Percentiles rank a stretch among this genome's conserved stretches.
phyloP scores from a whole-genome alignment of 306 rosid species.

The Hippophae tibetana region DNA sequence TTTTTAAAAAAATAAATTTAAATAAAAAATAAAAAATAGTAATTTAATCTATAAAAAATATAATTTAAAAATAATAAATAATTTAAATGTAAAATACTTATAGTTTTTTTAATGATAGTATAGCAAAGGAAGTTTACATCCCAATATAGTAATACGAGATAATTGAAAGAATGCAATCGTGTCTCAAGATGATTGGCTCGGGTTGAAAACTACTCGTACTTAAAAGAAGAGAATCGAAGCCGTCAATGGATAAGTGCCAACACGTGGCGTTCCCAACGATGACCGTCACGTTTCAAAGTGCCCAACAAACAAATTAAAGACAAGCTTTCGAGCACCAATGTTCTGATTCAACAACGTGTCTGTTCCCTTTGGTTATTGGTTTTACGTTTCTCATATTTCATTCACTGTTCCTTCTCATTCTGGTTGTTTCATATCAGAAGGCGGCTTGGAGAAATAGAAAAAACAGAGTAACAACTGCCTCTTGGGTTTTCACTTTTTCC shows the following conservation, averaged over 20 bases:
- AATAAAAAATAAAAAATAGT: no score
- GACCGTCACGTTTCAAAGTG: constrained; percentile 25
- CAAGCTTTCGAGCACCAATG: constrained; percentile 12
- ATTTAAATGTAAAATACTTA: no score
- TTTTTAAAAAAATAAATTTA: no score
- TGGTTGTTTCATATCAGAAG: background rate
- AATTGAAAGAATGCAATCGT: background rate
- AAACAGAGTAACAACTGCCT: constrained; percentile 11
- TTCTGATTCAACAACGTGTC: constrained; percentile 24
- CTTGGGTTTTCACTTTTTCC: constrained; percentile 4
- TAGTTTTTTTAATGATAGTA: no score
- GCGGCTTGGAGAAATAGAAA: constrained; percentile 5
- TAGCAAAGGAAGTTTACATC: no score
- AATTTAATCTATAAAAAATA: no score
- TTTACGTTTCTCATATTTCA: constrained; percentile 1
- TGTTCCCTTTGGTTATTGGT: constrained; percentile 2
- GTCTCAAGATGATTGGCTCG: constrained; percentile 1
- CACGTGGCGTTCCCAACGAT: constrained; percentile 18
- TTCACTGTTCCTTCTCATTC: constrained; percentile 2
- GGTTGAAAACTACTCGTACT: background rate
- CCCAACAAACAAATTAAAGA: constrained; percentile 11
- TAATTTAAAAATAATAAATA: no score
- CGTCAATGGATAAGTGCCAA: background rate
- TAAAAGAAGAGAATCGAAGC: constrained; percentile 6
- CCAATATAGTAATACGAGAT: background rate